Base-by-base conservation (phyloP, 2,329 filamentous ascomycete genomes). In the Xylaria arbuscula region DNA sequence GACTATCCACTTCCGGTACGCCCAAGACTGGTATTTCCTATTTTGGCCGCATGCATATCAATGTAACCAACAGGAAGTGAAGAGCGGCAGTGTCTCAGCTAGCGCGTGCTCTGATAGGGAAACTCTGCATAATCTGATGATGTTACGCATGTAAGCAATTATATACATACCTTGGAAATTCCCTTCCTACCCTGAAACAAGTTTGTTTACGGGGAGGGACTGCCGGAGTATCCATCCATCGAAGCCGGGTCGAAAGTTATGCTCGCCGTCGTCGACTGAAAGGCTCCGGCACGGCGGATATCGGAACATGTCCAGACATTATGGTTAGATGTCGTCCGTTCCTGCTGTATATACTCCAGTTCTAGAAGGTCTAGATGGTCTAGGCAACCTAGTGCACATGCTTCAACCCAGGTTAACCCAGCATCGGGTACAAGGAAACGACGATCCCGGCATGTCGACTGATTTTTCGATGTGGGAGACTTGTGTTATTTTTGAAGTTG, bases 21-120 rank as follows among this genome's bases (percentile, higher is more conserved):
- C 50, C 69, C 45, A 59, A 47, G 51, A 55, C 32, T 60, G 40
- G 11, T 66, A 70, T 70, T 76, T 72, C 74, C 74, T 62, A 67
- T 76, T 75, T 69, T 59, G 73, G 74, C 69, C 69, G 68, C 70
- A 22, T 76, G 74, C 74, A 76, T 71, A 63, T 62, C 38, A 17
- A 68, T 59, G 64, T 51, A 70, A 63, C 74, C 74, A 76, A 76
- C 74, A 68, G 73, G 73, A 72, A 61, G 63, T 62, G 64, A 55
- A 24, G 48, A 61, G 3, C 50, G 57, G 54, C 24, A 40, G 47
- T n/a, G 28, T 34, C 28, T 45, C 55, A 38, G 57, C 50, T 40
- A 62, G 54, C 22, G 28, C 53, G 5, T 36, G 13, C 22, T 57
- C 19, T 11, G 36, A 55, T 17, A 34, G 24, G 11, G 42, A 19